Base-by-base conservation (phyloP, 192 early-diverging fungal genomes). In the Coemansia sp. region DNA sequence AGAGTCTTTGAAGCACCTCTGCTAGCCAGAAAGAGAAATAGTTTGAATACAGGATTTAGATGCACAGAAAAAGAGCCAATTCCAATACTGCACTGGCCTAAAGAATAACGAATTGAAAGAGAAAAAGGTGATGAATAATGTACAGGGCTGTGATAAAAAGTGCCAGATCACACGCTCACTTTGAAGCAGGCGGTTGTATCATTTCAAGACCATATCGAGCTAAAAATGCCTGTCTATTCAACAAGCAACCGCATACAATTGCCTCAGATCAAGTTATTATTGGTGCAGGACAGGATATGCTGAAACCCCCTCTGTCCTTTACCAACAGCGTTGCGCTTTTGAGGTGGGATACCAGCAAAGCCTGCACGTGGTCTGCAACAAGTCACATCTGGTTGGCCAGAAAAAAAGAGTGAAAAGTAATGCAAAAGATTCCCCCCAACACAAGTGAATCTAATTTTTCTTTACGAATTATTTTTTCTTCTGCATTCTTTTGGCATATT, bases 1-100 rank as follows among this genome's bases (percentile, higher is more conserved):
- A 45, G 15, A 45, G 41, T 4, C 41, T 45, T 45, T 45, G 15
- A 12, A 45, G 41, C 41, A n/a, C 11, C 11, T 11, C 41, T 15
- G 41, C 41, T 45, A 4, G 41, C 15, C 15, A 15, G 41, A 45
- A 45, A 45, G 14, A 45, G 41, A 12, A 45, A 45, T 45, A 45
- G 41, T 35, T 27, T 8, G 53, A 55, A 29, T 55, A 55, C 53
- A 55, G 23, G 29, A 55, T 29, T 12, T 55, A 53, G 25, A 14
- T 52, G n/a, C n/a, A 21, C 9, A n/a, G 24, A 7, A 52, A 52
- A 52, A 52, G 41, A 45, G 15, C 41, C 41, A 45, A 45, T 15
- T 45, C 15, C 15, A 45, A 45, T 45, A 45, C 15, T 45, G 41
- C 15, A 12, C 15, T 45, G 41, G 11, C 15, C 41, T 10, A n/a